phyloP scores from a whole-genome alignment of 192 early-diverging fungal genomes.

The Chytriomyces confervae region DNA sequence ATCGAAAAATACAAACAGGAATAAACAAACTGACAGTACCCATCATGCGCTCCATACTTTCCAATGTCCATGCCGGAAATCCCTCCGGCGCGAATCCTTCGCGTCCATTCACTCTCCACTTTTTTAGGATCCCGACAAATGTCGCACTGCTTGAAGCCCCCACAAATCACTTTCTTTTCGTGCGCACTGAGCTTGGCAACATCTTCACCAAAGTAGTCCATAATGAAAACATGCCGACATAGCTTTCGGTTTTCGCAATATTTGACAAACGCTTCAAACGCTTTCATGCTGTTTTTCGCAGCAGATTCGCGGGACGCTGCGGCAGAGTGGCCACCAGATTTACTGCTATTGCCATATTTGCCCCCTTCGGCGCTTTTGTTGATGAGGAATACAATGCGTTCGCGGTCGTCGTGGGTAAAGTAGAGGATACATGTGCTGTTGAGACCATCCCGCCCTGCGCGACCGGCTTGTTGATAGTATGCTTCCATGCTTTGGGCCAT shows the following conservation, averaged over 20 bases:
- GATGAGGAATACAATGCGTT: slow-evolving; percentile 47
- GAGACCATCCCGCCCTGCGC: slow-evolving; percentile 58
- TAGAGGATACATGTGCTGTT: slow-evolving; percentile 51
- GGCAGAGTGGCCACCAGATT: not conserved
- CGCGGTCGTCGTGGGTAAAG: slow-evolving; percentile 49
- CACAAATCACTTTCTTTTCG: slow-evolving; percentile 29
- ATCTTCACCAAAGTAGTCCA: slow-evolving; percentile 48
- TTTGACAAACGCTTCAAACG: slow-evolving; percentile 50
- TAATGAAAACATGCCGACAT: slow-evolving; percentile 50
- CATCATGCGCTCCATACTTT: not conserved
- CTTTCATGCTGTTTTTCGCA: slow-evolving; percentile 26
- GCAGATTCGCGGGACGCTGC: slow-evolving; percentile 2
- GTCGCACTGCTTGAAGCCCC: slow-evolving; percentile 45
- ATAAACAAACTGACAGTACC: slow-evolving; percentile 4
- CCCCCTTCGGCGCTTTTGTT: slow-evolving; percentile 6
- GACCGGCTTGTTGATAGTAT: slow-evolving; percentile 76
- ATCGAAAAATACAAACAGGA: not conserved
- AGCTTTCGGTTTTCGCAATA: slow-evolving; percentile 54
- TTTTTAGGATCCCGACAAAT: slow-evolving; percentile 50
- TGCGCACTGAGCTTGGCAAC: not conserved
- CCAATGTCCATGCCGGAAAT: no score
- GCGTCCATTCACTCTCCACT: slow-evolving; percentile 28
- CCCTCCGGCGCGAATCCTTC: not conserved
- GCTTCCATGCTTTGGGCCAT: slow-evolving; percentile 87
- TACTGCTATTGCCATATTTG: not conserved